phyloP scores from a whole-genome alignment of 2,329 filamentous ascomycete genomes.

The Cryphonectria japonica region DNA sequence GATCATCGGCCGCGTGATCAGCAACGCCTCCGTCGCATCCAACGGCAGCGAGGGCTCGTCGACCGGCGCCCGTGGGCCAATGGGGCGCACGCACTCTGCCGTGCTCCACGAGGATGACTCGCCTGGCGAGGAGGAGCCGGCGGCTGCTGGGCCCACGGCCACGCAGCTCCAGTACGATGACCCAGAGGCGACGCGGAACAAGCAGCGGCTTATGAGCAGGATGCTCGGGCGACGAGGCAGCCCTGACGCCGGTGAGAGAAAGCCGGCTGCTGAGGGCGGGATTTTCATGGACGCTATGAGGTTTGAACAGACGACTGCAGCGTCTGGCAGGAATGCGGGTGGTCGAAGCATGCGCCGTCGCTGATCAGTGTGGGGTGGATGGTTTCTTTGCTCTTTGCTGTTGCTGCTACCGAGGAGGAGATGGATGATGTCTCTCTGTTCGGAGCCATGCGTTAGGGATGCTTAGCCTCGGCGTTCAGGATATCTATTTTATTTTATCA shows the following conservation, averaged over 20 bases:
- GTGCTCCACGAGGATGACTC: conserved; percentile 30
- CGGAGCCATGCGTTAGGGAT: not conserved
- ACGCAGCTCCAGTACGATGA: conserved; percentile 61
- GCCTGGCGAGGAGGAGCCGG: conserved; percentile 29
- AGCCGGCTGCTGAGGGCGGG: not conserved
- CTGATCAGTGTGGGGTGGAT: no score
- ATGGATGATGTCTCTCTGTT: not conserved
- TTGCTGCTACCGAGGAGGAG: not conserved
- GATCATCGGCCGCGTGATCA: conserved; percentile 61
- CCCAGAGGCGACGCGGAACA: conserved; percentile 50
- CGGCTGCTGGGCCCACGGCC: conserved; percentile 41
- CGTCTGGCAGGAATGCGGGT: not conserved
- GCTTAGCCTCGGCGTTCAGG: not conserved
- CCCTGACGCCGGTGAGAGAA: not conserved
- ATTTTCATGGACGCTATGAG: conserved; percentile 3
- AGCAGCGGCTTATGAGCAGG: conserved; percentile 49
- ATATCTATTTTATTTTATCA: not conserved
- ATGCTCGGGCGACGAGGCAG: conserved; percentile 40
- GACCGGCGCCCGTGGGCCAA: not conserved
- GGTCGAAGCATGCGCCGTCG: conserved; percentile 4
- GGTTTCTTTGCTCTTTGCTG: not conserved
- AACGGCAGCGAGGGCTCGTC: conserved; percentile 49
- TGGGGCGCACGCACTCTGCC: conserved; percentile 23
- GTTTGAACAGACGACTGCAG: not conserved
- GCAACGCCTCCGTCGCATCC: conserved; percentile 59